phyloP scores from a whole-genome alignment of 2,329 filamentous ascomycete genomes.

The Dothistroma septosporum region DNA sequence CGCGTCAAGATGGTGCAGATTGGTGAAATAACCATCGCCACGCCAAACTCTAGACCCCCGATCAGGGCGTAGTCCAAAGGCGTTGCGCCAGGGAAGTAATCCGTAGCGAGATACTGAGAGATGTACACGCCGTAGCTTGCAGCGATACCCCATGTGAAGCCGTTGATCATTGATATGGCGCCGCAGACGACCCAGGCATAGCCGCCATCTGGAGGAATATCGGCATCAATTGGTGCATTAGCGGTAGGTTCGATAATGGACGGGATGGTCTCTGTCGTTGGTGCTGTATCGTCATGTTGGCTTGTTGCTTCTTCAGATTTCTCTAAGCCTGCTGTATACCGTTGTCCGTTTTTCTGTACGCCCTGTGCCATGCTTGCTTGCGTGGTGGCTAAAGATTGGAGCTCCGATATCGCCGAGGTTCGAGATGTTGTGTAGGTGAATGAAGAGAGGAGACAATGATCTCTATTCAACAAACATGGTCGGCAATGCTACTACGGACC shows the following conservation, averaged over 20 bases:
- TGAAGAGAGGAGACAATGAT: too few relatives aligned
- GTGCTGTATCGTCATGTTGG: background rate
- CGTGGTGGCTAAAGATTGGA: background rate
- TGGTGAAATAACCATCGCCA: constrained; percentile 37
- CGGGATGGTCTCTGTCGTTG: background rate
- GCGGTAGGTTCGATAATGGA: background rate
- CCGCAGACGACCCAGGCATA: constrained; percentile 37
- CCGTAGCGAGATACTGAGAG: constrained; percentile 39
- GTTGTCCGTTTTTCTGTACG: background rate
- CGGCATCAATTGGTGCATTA: background rate
- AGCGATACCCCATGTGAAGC: constrained; percentile 33
- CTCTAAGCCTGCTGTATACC: background rate
- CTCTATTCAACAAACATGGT: too few relatives aligned
- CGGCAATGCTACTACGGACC: too few relatives aligned
- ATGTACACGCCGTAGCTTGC: constrained; percentile 44
- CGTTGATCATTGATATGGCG: constrained; percentile 30
- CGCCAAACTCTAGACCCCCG: constrained; percentile 38
- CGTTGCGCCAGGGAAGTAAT: constrained; percentile 36
- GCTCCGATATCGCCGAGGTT: background rate
- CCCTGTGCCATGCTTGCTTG: background rate
- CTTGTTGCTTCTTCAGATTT: background rate
- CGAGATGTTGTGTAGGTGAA: background rate
- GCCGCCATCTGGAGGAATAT: constrained; percentile 33
- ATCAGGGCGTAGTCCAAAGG: constrained; percentile 41
- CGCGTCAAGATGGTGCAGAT: constrained; percentile 31